Base-by-base conservation (phyloP, 345 rosid species). In the Sapria himalayana region DNA sequence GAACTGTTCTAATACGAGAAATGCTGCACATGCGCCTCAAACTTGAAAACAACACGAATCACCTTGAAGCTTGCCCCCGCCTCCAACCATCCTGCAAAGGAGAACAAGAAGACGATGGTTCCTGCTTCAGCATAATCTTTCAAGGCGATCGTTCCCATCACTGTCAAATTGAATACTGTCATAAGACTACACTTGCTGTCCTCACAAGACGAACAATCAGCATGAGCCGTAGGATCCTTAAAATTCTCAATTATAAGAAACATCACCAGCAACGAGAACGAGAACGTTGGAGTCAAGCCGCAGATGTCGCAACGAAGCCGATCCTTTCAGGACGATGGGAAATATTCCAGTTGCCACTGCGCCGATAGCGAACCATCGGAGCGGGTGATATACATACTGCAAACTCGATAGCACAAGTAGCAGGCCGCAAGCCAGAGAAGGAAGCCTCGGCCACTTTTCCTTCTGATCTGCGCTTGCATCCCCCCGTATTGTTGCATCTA, bases 61-160 rank as follows among this genome's bases (percentile, higher is more conserved):
- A 79, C 95, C 93, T 76, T 89, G 56, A 74, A 77, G 74, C 93
- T 57, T 57, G 98, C 93, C 39, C 80, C 71, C 17, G 93, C 52
- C 37, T 89, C 80, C 9, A 89, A 93, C 98, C 98, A 89, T 38
- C 74, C 77, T 0, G 93, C 82, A 37, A 68, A 63, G 17, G 81
- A 61, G 71, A 82, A 82, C 39, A 89, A 67, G 54, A 89, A 89
- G 40, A 89, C 93, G 40, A 89, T 79, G 19, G 79, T 61, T 41
- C 64, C 98, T 24, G 98, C 82, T 71, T 89, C 98, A 15, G 63
- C 41, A 49, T 56, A 89, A 56, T 89, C 94, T 20, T 19, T 5
- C 91, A 89, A 53, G 7, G 72, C 82, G 2, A 89, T 51, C 22
- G 93, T 82, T 45, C 85, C 89, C n/a, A 59, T 37, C 54, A 78